These are phyloP conservation scores for Lolium rigidum DNA, from an alignment of 176 grass and related monocot species.

Conservation along the genomic window DNA sequence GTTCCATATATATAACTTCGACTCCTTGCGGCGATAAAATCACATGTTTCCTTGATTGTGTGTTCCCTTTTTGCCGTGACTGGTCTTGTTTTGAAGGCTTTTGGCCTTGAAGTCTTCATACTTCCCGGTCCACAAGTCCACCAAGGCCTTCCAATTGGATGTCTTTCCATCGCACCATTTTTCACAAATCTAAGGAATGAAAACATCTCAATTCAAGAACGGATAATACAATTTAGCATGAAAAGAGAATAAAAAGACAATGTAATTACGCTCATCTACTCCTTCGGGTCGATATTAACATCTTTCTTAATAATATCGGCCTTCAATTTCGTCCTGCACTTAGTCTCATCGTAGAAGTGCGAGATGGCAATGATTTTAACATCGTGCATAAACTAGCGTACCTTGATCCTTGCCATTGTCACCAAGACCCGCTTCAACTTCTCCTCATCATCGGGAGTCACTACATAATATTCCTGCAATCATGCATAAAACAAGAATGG, in stretches of 20 bases:
- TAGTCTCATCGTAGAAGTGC: not conserved
- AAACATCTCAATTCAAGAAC: not conserved
- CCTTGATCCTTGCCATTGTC: too few species aligned
- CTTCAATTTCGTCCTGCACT: not conserved
- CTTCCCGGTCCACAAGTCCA: not conserved
- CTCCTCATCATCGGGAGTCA: too few species aligned
- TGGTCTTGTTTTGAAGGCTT: not conserved
- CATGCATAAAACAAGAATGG: too few species aligned
- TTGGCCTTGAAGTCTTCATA: not conserved
- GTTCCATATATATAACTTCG: not conserved
- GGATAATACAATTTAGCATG: not conserved
- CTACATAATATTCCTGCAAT: too few species aligned
- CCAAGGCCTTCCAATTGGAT: not conserved
- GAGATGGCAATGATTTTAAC: too few species aligned
- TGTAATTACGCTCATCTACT: not conserved
- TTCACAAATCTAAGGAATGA: not conserved
- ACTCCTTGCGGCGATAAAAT: not conserved
- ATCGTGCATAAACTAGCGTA: too few species aligned
- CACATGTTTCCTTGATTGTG: not conserved
- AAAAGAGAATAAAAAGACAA: not conserved
- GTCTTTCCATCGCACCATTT: not conserved
- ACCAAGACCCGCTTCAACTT: too few species aligned
- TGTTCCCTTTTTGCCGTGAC: not conserved
- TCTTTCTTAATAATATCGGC: fast-evolving
- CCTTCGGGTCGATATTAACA: not conserved